A percentile compares a stretch with the other conserved stretches of the same genome.
Evolutionary conservation across 495 filamentous ascomycete genomes (phyloP).

Genomic region (Penicillium salamii): DNA sequence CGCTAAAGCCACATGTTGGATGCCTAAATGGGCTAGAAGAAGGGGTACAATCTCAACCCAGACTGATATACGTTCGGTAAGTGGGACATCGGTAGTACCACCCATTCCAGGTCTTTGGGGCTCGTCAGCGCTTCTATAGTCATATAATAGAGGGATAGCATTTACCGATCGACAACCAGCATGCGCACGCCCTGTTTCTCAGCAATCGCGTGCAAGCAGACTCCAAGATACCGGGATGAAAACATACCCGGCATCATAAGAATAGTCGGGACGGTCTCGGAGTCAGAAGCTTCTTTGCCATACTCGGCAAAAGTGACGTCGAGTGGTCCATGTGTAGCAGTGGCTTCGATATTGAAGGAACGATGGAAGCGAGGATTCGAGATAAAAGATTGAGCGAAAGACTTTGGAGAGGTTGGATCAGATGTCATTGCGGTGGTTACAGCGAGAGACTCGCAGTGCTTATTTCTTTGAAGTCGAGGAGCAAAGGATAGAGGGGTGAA

Average conservation of each 20-base stretch:
- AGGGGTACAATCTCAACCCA: constrained; percentile 44
- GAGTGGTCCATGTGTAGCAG: constrained; percentile 17
- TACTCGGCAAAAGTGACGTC: constrained; percentile 26
- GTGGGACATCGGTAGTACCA: constrained; percentile 38
- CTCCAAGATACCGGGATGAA: constrained; percentile 29
- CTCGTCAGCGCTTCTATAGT: not conserved
- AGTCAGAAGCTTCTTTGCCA: constrained; percentile 6
- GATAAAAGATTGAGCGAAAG: constrained; percentile 16
- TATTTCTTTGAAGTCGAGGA: too few species aligned
- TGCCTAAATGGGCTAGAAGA: constrained; percentile 37
- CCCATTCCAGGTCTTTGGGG: constrained; percentile 36
- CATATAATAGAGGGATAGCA: not conserved
- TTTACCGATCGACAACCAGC: constrained; percentile 26
- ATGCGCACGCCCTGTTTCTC: constrained; percentile 29
- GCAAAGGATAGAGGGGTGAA: too few species aligned
- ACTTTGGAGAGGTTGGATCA: constrained; percentile 4
- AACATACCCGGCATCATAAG: constrained; percentile 36
- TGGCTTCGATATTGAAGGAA: constrained; percentile 18
- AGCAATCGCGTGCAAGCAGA: constrained; percentile 25
- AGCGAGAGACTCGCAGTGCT: not conserved
- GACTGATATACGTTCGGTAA: constrained; percentile 31
- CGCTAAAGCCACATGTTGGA: constrained; percentile 38
- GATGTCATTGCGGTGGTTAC: not conserved
- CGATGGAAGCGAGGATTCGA: constrained; percentile 27
- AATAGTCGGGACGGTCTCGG: constrained; percentile 13